Base-by-base conservation (phyloP, 768 basidiomycete species). In the Leccinellum albellum region DNA sequence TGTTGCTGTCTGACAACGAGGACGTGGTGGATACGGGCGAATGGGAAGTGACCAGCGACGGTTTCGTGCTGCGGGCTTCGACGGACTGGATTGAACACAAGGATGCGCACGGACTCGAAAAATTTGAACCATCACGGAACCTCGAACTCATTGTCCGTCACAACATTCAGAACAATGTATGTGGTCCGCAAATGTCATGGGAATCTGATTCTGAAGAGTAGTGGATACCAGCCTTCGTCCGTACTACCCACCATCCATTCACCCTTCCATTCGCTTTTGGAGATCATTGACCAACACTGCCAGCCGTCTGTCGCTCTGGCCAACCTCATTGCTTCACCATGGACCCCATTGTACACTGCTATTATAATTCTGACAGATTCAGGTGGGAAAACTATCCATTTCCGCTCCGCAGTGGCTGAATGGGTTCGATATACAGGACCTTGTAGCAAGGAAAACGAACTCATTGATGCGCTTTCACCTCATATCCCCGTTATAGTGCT, bases 81-180 rank as follows among this genome's bases (percentile, higher is more conserved):
- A 89, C 88, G 7, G 82, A 86, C 64, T 89, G 88, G 88, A 69
- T 84, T 15, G 86, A 88, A 63, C 84, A 85, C 62, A 76, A 75
- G 23, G 85, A 87, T 65, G 77, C 75, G 1, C 83, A 87, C 61
- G 86, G 85, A 1, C 73, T 85, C 4, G 86, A 89, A 66, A 82
- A 79, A 56, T 82, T 81, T 40, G 87, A 88, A 62, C 82, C 86
- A 8, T 76, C 79, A 13, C 75, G 80, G 60, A 89, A 89, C 63
- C 73, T 89, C 8, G 84, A 89, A 64, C 77, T 89, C 35, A 62
- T 82, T 40, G 79, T 80, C 51, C 10, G 75, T 10, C 82, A 79
- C 60, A 75, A 78, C 50, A 66, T 71, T 51, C 68, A 73, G 24
- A 64, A 72, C 42, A 73, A 82, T 67, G 85, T 86, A 66, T 54